These are phyloP conservation scores for Hansfordia pulvinata DNA, from an alignment of 2,329 filamentous ascomycete species.

Conservation along the genomic window DNA sequence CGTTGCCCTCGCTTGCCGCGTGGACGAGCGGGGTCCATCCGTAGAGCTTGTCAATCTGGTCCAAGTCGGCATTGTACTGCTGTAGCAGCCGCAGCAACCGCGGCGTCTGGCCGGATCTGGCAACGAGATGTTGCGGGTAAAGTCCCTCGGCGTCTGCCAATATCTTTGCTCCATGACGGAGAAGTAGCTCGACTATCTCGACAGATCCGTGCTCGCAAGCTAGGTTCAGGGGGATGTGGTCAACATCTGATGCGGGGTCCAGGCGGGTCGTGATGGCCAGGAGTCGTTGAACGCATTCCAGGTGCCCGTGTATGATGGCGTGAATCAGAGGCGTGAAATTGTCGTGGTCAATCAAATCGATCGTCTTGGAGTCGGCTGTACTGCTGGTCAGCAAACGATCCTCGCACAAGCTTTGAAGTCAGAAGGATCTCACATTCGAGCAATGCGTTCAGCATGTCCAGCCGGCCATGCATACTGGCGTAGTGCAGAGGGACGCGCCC, in stretches of 20 bases:
- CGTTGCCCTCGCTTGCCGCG: slow-evolving; percentile 89
- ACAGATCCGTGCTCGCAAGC: slow-evolving; percentile 88
- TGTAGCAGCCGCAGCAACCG: slow-evolving; percentile 69
- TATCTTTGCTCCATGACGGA: slow-evolving; percentile 68
- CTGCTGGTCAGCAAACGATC: slow-evolving; percentile 3
- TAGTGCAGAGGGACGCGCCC: slow-evolving; percentile 90
- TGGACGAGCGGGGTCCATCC: slow-evolving; percentile 96
- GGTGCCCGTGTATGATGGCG: slow-evolving; percentile 77
- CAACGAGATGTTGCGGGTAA: slow-evolving; percentile 93
- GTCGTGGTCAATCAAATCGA: slow-evolving; percentile 86
- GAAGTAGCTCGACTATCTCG: slow-evolving; percentile 69
- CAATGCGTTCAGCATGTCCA: slow-evolving; percentile 69
- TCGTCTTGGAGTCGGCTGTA: slow-evolving; percentile 56
- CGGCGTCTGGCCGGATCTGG: slow-evolving; percentile 72
- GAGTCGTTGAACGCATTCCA: slow-evolving; percentile 67
- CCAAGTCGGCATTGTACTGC: slow-evolving; percentile 74
- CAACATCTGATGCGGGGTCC: slow-evolving; percentile 71
- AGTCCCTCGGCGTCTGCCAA: slow-evolving; percentile 92
- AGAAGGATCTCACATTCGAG: slow-evolving; percentile 43
- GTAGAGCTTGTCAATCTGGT: slow-evolving; percentile 91
- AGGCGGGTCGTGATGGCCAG: slow-evolving; percentile 70
- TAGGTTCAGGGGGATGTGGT: slow-evolving; percentile 88
- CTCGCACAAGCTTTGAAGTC: no score
- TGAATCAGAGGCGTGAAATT: slow-evolving; percentile 96
- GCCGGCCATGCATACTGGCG: slow-evolving; percentile 83